A percentile compares a stretch with the other conserved stretches of the same genome.
Conservation (phyloP, 768 basidiomycete genomes). For the Podaxis sp. region DNA sequence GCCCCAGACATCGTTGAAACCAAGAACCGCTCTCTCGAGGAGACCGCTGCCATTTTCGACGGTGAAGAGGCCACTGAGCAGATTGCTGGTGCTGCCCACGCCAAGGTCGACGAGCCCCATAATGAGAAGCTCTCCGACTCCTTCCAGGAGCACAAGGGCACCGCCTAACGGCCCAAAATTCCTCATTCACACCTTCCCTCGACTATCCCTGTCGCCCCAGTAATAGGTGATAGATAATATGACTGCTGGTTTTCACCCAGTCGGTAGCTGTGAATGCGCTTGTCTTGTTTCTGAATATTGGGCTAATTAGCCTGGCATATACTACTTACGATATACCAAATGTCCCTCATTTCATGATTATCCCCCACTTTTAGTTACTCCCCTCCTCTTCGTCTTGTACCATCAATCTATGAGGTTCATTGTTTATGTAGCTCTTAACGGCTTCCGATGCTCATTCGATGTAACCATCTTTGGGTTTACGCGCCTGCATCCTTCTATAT, state of each 20-base stretch:
- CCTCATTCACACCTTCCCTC: background rate
- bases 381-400: background rate
- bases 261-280: background rate
- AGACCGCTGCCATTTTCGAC: conserved; percentile 82
- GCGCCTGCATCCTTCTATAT: background rate
- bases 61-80: conserved; percentile 51
- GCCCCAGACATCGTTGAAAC: conserved; percentile 60
- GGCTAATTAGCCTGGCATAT: background rate
- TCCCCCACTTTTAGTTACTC: background rate
- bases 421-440: conserved; percentile 11
- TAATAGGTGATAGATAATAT: conserved; percentile 1
- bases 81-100: conserved; percentile 33
- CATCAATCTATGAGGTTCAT: conserved; percentile 13
- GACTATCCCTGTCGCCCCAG: background rate
- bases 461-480: background rate
- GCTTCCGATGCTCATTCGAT: background rate
- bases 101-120: conserved; percentile 20
- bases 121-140: conserved; percentile 38
- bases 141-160: conserved; percentile 27
- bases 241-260: background rate
- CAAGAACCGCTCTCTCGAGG: conserved; percentile 71
- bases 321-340: conserved; percentile 4
- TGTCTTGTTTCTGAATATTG: background rate
- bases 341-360: background rate
- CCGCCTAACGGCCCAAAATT: conserved; percentile 23